Percentiles rank a stretch among this genome's conserved stretches.
phyloP scores from a whole-genome alignment of 2,329 filamentous ascomycete genomes.

The Venturia effusa region DNA sequence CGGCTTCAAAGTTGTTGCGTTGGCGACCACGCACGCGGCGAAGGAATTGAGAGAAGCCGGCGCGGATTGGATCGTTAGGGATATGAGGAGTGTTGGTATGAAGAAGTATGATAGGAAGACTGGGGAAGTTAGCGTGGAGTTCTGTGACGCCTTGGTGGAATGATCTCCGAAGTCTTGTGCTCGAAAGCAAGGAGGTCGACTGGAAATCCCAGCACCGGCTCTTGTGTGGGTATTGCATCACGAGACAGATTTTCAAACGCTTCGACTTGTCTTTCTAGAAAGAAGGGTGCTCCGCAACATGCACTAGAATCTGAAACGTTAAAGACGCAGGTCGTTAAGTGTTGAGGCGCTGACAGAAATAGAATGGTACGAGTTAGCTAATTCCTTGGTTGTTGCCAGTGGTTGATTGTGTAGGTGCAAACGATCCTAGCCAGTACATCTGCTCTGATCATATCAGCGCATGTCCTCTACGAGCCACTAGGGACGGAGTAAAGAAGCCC shows the following conservation, averaged over 20 bases:
- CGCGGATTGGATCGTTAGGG: constrained; percentile 80
- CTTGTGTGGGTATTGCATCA: background rate
- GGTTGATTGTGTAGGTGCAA: background rate
- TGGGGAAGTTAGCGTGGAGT: constrained; percentile 55
- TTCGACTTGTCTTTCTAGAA: constrained; percentile 1
- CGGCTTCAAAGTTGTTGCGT: constrained; percentile 72
- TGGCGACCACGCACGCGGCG: constrained; percentile 72
- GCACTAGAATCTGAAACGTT: background rate
- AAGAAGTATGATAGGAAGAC: constrained; percentile 41
- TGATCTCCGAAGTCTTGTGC: constrained; percentile 11
- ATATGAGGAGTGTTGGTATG: constrained; percentile 64
- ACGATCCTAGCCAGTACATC: constrained; percentile 1
- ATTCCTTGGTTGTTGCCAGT: background rate
- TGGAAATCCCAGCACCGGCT: background rate
- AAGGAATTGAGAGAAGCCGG: constrained; percentile 61
- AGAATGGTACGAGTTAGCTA: background rate
- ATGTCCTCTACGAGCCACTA: background rate
- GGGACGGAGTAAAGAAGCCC: background rate
- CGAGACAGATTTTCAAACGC: background rate
- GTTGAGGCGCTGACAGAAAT: background rate
- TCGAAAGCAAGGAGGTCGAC: background rate
- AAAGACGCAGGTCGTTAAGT: background rate
- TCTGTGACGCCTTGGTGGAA: constrained; percentile 47
- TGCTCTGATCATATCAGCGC: background rate
- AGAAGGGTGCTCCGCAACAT: background rate